These are phyloP conservation scores for Cubamyces lactineus DNA, from an alignment of 768 basidiomycete species.

Conservation along the genomic window DNA sequence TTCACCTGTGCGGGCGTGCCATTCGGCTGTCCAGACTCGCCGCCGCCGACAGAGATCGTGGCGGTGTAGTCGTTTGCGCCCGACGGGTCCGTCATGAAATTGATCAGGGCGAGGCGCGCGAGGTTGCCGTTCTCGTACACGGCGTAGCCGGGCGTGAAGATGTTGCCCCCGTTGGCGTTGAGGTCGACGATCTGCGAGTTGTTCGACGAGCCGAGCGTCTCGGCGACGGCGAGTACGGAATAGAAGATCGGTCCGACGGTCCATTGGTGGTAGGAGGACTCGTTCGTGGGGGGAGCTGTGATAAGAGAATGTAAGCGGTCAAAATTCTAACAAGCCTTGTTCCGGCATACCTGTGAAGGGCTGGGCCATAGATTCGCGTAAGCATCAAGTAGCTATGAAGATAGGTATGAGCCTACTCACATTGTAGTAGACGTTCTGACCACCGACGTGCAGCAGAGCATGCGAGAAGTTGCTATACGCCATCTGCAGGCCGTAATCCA, in stretches of 20 bases:
- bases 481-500: conserved; percentile 54
- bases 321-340: neutral
- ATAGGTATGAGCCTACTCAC: conserved; percentile 35
- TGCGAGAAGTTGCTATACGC: conserved; percentile 51
- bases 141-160: conserved; percentile 49
- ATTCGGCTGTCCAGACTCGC: conserved; percentile 23
- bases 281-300: conserved; percentile 47
- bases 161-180: conserved; percentile 33
- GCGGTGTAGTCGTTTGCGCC: conserved; percentile 45
- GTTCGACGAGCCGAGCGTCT: conserved; percentile 48
- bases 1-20: conserved; percentile 32
- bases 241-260: conserved; percentile 54
- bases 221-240: conserved; percentile 48
- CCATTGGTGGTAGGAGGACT: conserved; percentile 43
- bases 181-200: conserved; percentile 48
- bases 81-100: conserved; percentile 46
- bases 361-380: conserved; percentile 26
- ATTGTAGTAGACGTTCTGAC: conserved; percentile 55
- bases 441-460: conserved; percentile 51
- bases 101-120: conserved; percentile 48
- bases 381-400: neutral
- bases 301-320: neutral
- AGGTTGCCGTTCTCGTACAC: conserved; percentile 51
- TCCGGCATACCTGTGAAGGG: conserved; percentile 47
- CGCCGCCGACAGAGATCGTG: conserved; percentile 39